Evolutionary conservation across 176 grass and related monocot genomes (phyloP).

Genomic region (Phyllostachys edulis): DNA sequence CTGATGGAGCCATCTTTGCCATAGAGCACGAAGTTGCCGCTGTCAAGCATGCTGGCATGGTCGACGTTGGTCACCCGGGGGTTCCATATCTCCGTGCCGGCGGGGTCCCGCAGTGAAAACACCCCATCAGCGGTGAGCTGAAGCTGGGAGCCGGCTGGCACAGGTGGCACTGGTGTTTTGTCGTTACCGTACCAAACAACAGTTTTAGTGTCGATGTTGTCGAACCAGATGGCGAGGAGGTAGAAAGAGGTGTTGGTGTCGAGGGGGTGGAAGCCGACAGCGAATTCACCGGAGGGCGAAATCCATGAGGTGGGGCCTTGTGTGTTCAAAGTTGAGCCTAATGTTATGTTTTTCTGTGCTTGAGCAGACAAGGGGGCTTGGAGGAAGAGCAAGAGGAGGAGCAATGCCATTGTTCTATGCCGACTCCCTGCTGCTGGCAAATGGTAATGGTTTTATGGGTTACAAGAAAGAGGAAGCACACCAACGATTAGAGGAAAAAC

Average conservation of each 20-base stretch:
- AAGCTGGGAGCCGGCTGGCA: constrained; percentile 14
- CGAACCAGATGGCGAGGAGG: constrained; percentile 46
- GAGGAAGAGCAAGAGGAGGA: background rate
- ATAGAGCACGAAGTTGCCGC: constrained; percentile 39
- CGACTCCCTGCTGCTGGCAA: background rate
- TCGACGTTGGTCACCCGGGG: background rate
- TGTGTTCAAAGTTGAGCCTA: background rate
- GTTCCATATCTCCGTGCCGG: constrained; percentile 29
- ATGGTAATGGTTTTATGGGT: background rate
- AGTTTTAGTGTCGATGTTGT: constrained; percentile 14
- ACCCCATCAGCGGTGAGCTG: constrained; percentile 13
- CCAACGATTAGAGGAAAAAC: too few species aligned
- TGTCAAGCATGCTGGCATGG: constrained; percentile 41
- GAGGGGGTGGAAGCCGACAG: constrained; percentile 34
- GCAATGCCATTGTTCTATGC: background rate
- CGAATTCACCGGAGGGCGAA: constrained; percentile 45
- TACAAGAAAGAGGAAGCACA: background rate
- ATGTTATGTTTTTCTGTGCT: background rate
- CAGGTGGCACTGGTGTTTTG: background rate
- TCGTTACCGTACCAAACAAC: constrained; percentile 34
- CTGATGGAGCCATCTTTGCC: background rate
- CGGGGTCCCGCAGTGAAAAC: constrained; percentile 20
- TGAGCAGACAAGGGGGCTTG: background rate
- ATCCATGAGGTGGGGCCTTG: background rate
- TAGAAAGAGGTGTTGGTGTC: constrained; percentile 26